Conservation (phyloP, 305 asterid genomes). For the Vinca major region DNA sequence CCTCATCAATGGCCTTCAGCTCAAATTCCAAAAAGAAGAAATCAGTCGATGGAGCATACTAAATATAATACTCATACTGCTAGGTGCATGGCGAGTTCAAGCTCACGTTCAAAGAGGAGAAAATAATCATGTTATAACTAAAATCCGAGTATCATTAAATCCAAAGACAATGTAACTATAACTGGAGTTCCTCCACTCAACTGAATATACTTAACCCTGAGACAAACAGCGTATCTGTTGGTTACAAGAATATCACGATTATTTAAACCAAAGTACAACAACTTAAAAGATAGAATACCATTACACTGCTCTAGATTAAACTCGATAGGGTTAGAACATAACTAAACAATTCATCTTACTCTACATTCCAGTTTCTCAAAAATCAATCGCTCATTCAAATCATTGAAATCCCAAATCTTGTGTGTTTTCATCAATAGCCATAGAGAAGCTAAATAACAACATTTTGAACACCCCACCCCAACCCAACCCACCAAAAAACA, state of each 20-base stretch:
- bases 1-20: no score
- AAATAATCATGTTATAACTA: background rate
- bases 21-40: no score
- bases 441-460: background rate
- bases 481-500: no score
- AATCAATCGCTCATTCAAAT: background rate
- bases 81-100: background rate
- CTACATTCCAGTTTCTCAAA: background rate
- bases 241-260: background rate
- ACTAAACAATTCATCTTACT: conserved; percentile 14
- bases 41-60: no score
- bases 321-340: background rate
- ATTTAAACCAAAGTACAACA: background rate
- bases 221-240: background rate
- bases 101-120: background rate
- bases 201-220: conserved; percentile 16
- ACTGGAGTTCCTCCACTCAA: conserved; percentile 5
- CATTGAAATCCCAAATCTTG: no score
- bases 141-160: background rate
- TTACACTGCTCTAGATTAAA: background rate
- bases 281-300: background rate
- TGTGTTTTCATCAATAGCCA: background rate
- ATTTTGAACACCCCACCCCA: background rate
- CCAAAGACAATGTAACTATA: conserved; percentile 5
- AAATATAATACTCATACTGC: no score